Evolutionary conservation across 345 rosid species (phyloP).

Genomic region (Citrus mangshanensis): DNA sequence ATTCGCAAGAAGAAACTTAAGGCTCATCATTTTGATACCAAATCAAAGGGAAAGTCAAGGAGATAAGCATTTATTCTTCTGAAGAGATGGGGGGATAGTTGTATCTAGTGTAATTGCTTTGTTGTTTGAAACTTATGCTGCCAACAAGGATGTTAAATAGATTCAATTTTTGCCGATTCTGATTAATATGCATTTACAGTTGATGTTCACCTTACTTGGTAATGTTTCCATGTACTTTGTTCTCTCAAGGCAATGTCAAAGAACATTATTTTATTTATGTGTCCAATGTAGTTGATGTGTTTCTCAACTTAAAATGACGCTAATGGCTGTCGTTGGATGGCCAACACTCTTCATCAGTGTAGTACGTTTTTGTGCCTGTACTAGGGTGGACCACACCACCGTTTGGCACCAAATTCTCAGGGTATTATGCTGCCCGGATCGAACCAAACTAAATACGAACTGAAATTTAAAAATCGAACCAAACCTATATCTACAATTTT

Average conservation of each 20-base stretch:
- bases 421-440: no score
- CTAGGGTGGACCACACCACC: no score
- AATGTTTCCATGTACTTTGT: neutral
- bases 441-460: no score
- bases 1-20: constrained; percentile 77
- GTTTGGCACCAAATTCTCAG: no score
- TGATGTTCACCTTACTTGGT: neutral
- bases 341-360: neutral
- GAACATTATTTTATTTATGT: neutral
- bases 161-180: neutral
- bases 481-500: no score
- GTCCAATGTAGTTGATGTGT: neutral
- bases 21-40: constrained; percentile 74
- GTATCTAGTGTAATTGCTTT: neutral
- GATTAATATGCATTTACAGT: neutral
- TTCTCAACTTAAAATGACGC: neutral
- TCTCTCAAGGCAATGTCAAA: neutral
- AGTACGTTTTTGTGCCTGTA: no score
- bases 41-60: constrained; percentile 50
- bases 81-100: neutral
- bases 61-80: constrained; percentile 28
- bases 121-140: neutral
- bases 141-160: neutral
- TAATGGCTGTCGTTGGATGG: no score
- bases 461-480: no score